Evolutionary conservation across 805 yeast genomes (phyloP).

Genomic region (Cyberlindnera lachancei): DNA sequence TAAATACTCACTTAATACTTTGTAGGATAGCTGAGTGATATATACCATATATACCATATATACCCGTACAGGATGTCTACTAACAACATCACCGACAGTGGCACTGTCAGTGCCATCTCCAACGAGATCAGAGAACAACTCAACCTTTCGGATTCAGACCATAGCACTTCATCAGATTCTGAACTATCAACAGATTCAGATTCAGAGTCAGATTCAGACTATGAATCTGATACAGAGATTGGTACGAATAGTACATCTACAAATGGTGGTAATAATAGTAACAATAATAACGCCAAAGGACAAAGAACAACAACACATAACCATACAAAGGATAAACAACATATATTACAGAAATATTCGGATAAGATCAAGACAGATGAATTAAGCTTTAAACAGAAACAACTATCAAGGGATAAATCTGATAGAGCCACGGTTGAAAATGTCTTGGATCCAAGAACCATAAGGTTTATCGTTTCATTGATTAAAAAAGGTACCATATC

Average conservation of each 20-base stretch:
- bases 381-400: slow-evolving; percentile 45
- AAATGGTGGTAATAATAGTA: background rate
- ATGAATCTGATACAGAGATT: background rate
- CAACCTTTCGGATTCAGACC: no score
- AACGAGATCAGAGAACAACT: no score
- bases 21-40: no score
- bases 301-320: no score
- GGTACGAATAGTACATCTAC: background rate
- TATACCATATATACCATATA: no score
- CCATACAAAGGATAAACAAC: slow-evolving; percentile 30
- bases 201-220: no score
- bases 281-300: no score
- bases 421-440: slow-evolving; percentile 96
- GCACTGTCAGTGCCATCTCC: background rate
- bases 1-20: no score
- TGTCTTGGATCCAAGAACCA: slow-evolving; percentile 91
- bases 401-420: slow-evolving; percentile 70
- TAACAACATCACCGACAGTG: background rate
- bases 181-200: no score
- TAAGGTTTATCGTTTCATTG: slow-evolving; percentile 72
- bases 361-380: slow-evolving; percentile 60
- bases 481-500: slow-evolving; percentile 79
- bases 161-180: no score
- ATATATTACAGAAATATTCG: slow-evolving; percentile 54
- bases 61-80: no score